Percentiles rank a stretch among this genome's conserved stretches.
These are phyloP conservation scores for Phytopythium litorale DNA, from an alignment of 352 stramenopile species.

Conservation along the genomic window DNA sequence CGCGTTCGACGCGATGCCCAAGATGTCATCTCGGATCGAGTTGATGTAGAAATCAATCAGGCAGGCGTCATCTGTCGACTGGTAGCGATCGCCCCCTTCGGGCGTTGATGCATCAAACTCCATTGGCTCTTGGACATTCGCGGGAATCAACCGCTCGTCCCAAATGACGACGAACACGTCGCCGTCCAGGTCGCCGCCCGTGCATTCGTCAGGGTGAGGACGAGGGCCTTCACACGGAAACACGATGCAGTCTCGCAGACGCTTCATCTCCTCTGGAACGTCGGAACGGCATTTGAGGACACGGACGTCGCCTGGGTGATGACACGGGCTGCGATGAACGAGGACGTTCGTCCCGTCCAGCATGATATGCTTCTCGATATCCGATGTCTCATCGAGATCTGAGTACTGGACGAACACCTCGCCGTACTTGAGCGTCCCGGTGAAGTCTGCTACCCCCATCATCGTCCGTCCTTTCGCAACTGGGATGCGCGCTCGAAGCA, in stretches of 20 bases:
- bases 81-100: constrained; percentile 16
- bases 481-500: constrained; percentile 69
- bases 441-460: constrained; percentile 85
- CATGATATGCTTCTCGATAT: constrained; percentile 13
- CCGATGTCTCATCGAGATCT: constrained; percentile 27
- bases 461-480: constrained; percentile 61
- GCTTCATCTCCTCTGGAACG: constrained; percentile 37
- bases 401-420: constrained; percentile 81
- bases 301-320: constrained; percentile 74
- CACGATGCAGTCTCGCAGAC: constrained; percentile 67
- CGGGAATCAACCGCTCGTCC: constrained; percentile 67
- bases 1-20: constrained; percentile 75
- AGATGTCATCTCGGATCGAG: constrained; percentile 66
- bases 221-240: constrained; percentile 67
- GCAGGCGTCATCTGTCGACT: constrained; percentile 34
- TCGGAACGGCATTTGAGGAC: constrained; percentile 49
- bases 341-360: constrained; percentile 48
- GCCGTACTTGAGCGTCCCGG: constrained; percentile 53
- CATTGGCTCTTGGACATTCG: constrained; percentile 48
- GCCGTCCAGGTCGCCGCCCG: constrained; percentile 76
- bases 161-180: constrained; percentile 83
- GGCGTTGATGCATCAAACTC: constrained; percentile 25
- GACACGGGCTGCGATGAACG: constrained; percentile 73
- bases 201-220: constrained; percentile 77
- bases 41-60: constrained; percentile 74